Evolutionary conservation across 495 filamentous ascomycete genomes (phyloP), one percentile per base, ranked within the genome.

Genomic region (Podospora pseudoanserina): DNA sequence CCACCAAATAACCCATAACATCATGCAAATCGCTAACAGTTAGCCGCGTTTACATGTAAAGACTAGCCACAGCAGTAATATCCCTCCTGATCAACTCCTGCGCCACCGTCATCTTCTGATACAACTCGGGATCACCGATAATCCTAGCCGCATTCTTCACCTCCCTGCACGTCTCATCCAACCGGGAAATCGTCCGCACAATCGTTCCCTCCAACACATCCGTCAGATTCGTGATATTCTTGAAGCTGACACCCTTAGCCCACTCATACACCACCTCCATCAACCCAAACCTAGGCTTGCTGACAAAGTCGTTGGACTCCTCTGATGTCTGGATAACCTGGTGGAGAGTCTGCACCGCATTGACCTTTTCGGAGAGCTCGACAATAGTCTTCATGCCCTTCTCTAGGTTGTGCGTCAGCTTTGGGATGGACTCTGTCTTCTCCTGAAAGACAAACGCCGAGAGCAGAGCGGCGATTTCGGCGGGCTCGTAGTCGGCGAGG

Each of bases 181-280:
- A 81, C 39, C 95, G 82, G 26, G 91, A 94, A 67, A 99, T 97
- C 13, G 92, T 92, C 30, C 95, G 82, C 23, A 99, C 96, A 78
- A 99, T 97, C 0, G 94, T 97, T 0, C 95, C 95, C 76, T 99
- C 95, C 72, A 98, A 87, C 60, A 99, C 94, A 75, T 99, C 95
- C 30, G 95, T 99, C 65, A 99, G 81, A 68, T 96, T 92, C 0
- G 94, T 98, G 72, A 99, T 99, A 64, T 96, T 94, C 78, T 93
- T 96, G 85, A 99, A 99, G 34, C 91, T 91, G 93, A 97, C 97
- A 23, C 95, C 95, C 66, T 91, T 86, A 1, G 95, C 96, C 95
- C 95, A 99, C 80, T 99, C 95, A 76, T 98, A 97, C 18, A 99
- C 95, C 0, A 99, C 96, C 78, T 99, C 96, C 73, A 96, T 92